These are phyloP conservation scores for Nemania diffusa DNA, from an alignment of 2,329 filamentous ascomycete genomes.

Conservation along the genomic window DNA sequence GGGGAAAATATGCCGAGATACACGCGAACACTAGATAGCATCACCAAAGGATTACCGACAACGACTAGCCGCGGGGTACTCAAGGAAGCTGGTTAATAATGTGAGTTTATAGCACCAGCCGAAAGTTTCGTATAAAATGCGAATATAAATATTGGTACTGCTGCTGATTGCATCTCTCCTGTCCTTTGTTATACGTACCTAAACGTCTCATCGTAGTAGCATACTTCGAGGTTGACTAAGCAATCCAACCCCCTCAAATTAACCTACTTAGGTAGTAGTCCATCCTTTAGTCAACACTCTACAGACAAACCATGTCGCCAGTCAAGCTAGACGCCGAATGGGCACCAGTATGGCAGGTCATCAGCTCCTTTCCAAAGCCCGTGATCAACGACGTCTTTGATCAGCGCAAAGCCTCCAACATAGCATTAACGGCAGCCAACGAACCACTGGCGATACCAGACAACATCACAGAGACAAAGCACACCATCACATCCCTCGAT, in stretches of 20 bases:
- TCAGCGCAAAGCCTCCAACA: slow-evolving; percentile 10
- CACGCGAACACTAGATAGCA: too few species aligned
- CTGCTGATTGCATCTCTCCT: not conserved
- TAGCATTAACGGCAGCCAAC: not conserved
- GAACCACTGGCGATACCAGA: not conserved
- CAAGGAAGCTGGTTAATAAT: too few species aligned
- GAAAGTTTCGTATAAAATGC: too few species aligned
- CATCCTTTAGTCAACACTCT: not conserved
- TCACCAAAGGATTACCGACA: too few species aligned
- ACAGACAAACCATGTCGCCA: slow-evolving; percentile 24
- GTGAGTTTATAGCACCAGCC: too few species aligned
- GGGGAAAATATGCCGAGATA: too few species aligned
- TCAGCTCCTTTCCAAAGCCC: slow-evolving; percentile 17
- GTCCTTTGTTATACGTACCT: not conserved
- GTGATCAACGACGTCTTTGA: slow-evolving; percentile 22
- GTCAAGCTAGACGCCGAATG: slow-evolving; percentile 35
- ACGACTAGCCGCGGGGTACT: too few species aligned
- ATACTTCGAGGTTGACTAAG: not conserved
- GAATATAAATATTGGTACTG: not conserved
- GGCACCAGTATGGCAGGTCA: slow-evolving; percentile 3
- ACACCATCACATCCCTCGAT: slow-evolving; percentile 38
- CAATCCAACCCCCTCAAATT: not conserved
- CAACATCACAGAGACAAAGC: slow-evolving; percentile 37
- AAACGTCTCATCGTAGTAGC: not conserved
- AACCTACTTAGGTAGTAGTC: not conserved